Percentiles rank a stretch among this genome's conserved stretches.
phyloP scores from a whole-genome alignment of 2,329 filamentous ascomycete species.

The Elsinoe batatas region DNA sequence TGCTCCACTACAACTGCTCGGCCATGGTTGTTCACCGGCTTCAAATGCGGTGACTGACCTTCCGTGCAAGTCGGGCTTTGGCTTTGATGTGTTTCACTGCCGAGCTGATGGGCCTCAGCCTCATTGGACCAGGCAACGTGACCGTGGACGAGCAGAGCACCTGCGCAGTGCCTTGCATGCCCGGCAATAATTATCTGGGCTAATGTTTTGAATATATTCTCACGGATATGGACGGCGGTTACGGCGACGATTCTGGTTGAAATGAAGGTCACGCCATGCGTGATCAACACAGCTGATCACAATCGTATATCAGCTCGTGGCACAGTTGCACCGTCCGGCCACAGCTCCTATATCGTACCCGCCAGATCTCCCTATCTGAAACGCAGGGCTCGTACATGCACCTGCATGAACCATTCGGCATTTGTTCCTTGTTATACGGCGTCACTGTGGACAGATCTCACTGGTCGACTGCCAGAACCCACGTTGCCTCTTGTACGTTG shows the following conservation, averaged over 20 bases:
- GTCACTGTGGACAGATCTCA: not conserved
- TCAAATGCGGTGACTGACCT: too few species aligned
- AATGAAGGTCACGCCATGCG: too few species aligned
- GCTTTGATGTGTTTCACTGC: not conserved
- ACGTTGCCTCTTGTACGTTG: not conserved
- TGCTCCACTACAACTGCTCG: too few species aligned
- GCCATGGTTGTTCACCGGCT: not conserved
- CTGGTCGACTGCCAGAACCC: not conserved
- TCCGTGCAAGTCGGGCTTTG: not conserved
- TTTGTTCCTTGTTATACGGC: not conserved
- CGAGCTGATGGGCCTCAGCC: not conserved
- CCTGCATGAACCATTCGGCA: slow-evolving; percentile 1
- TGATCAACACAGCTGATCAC: not conserved
- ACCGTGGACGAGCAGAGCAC: not conserved
- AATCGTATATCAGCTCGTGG: not conserved
- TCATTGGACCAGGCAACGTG: not conserved
- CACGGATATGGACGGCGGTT: too few species aligned
- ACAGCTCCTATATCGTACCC: not conserved
- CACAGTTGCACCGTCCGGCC: not conserved
- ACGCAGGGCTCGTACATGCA: not conserved
- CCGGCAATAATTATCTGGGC: too few species aligned
- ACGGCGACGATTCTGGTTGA: too few species aligned
- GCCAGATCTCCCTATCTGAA: slow-evolving; percentile 2
- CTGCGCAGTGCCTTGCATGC: not conserved
- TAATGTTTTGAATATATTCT: too few species aligned